Conservation (phyloP, 2,329 filamentous ascomycete genomes). For the Talaromyces sp. region DNA sequence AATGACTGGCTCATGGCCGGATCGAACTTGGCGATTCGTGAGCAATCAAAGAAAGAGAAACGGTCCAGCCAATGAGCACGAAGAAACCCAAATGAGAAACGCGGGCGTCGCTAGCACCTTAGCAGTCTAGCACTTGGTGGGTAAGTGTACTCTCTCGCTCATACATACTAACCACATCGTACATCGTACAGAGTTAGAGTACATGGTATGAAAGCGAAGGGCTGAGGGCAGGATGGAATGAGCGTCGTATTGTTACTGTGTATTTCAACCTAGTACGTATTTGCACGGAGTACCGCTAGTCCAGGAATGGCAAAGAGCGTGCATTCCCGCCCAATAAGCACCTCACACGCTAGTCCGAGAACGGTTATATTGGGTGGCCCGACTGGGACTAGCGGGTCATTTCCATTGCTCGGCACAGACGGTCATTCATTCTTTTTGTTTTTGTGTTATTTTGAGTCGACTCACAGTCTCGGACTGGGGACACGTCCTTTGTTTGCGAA, state of each 20-base stretch:
- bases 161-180: too few relatives aligned
- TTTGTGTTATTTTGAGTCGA: too few relatives aligned
- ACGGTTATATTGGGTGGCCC: neutral
- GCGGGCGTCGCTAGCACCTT: neutral
- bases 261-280: too few relatives aligned
- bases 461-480: too few relatives aligned
- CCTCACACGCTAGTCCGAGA: neutral
- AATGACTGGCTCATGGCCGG: neutral
- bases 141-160: neutral
- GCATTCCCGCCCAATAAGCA: neutral
- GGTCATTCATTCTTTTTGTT: neutral
- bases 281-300: neutral
- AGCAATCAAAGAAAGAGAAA: neutral
- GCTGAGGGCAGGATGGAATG: neutral
- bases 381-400: neutral
- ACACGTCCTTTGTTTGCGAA: neutral
- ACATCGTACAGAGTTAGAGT: too few relatives aligned
- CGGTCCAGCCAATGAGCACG: neutral
- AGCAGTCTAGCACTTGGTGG: neutral
- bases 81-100: neutral
- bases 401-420: neutral
- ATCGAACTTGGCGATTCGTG: neutral
- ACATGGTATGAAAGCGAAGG: neutral
- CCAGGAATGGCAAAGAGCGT: neutral
- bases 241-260: neutral